These are phyloP conservation scores for Penicillium diatomitis DNA, from an alignment of 495 filamentous ascomycete species.

Conservation along the genomic window DNA sequence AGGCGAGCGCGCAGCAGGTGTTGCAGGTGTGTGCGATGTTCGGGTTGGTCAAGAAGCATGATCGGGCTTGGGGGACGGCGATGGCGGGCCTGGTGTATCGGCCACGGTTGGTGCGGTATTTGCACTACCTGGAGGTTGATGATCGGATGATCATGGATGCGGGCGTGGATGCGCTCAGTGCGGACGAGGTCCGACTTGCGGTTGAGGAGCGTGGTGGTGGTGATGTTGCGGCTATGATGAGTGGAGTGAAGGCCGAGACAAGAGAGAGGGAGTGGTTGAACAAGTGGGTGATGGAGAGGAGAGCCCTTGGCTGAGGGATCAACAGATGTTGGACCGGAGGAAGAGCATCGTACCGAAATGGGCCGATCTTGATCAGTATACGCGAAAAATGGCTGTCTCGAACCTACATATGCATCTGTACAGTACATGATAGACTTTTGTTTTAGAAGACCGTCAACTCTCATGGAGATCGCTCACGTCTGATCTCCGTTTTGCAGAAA, in stretches of 20 bases:
- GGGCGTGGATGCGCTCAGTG: conserved; percentile 40
- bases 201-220: conserved; percentile 40
- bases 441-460: too few relatives aligned
- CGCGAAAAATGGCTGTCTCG: too few relatives aligned
- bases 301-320: not conserved
- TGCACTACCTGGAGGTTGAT: conserved; percentile 49
- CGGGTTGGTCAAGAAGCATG: conserved; percentile 37
- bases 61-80: conserved; percentile 11
- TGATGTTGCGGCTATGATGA: conserved; percentile 17
- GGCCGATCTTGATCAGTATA: too few relatives aligned
- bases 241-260: conserved; percentile 14
- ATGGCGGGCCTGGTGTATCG: conserved; percentile 30
- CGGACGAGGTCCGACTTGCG: conserved; percentile 46
- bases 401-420: too few relatives aligned
- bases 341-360: too few relatives aligned
- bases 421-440: too few relatives aligned
- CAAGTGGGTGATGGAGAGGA: conserved; percentile 22
- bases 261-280: conserved; percentile 30
- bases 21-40: conserved; percentile 35
- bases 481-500: too few relatives aligned
- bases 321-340: too few relatives aligned
- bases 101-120: conserved; percentile 29
- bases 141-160: conserved; percentile 49
- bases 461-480: too few relatives aligned
- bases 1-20: conserved; percentile 17